Evolutionary conservation across 441 rosid genomes (phyloP), one percentile per base, ranked within the genome.

Genomic region (Codiaeum variegatum): DNA sequence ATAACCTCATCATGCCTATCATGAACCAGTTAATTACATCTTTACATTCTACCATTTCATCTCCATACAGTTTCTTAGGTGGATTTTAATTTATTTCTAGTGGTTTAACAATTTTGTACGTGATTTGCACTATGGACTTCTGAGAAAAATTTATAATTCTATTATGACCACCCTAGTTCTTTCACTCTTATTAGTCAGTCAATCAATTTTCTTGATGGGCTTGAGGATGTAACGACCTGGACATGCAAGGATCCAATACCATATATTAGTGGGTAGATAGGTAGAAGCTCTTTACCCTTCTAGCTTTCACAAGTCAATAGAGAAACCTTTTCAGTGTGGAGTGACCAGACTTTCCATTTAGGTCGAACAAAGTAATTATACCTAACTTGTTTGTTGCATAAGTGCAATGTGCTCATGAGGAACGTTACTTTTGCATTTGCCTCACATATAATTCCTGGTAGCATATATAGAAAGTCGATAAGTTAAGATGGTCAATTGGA

Each of bases 1-100:
- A 93, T 79, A 88, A 86, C 79, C 98, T 93, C 79, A 87, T 90
- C 62, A 86, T 76, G 87, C 97, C 98, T 63, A 93, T 93, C 62
- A 75, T 88, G 83, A 91, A 80, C 91, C 88, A 83, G 98, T 93
- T 79, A 83, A 74, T 66, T 70, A 23, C 65, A 69, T 62, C 68
- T 67, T 70, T 55, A 29, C 34, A 40, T 64, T 76, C 36, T 38
- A 55, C 32, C 31, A 15, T 26, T 13, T 11, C 38, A 32, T 58
- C 4, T 13, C 3, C 5, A 12, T 28, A n/a, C 40, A 47, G 7
- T 42, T 65, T 29, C 58, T 32, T 46, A 11, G 29, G 49, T 16
- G 44, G 29, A 59, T n/a, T 67, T 1, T 51, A 3, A 12, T 51
- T 46, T 13, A 38, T 12, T 23, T 49, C 8, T 59, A n/a, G 34